Conservation (phyloP, 2,329 filamentous ascomycete genomes). For the Stachybotrys chartarum region DNA sequence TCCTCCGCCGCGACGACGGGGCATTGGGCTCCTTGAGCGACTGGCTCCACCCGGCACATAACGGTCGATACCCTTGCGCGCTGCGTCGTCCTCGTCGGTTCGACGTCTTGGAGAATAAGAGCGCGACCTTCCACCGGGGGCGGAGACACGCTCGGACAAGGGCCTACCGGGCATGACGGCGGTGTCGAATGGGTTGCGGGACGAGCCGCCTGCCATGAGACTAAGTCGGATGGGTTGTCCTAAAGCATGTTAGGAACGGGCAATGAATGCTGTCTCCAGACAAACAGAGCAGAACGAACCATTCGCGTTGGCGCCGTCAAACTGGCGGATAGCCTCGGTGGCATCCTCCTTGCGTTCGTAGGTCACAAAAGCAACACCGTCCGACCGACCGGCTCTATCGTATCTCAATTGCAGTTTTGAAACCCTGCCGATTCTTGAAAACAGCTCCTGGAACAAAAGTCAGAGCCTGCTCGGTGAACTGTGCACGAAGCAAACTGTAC, state of each 20-base stretch:
- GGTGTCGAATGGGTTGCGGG: constrained; percentile 50
- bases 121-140: constrained; percentile 51
- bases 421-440: constrained; percentile 69
- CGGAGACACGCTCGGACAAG: constrained; percentile 54
- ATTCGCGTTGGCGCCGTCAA: constrained; percentile 85
- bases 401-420: constrained; percentile 65
- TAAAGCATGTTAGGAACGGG: constrained; percentile 14
- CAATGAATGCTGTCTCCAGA: background rate
- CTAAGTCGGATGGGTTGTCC: constrained; percentile 75
- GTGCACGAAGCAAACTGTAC: constrained; percentile 34
- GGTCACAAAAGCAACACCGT: constrained; percentile 77
- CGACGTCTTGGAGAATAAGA: constrained; percentile 47
- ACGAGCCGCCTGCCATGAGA: constrained; percentile 47
- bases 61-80: constrained; percentile 65
- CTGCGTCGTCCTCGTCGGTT: constrained; percentile 48
- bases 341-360: constrained; percentile 69
- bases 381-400: constrained; percentile 81
- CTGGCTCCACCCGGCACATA: constrained; percentile 59
- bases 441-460: constrained; percentile 58
- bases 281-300: constrained; percentile 31
- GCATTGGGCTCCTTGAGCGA: constrained; percentile 54
- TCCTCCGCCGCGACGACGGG: constrained; percentile 37
- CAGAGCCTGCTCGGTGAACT: constrained; percentile 10
- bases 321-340: constrained; percentile 66
- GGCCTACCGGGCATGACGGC: constrained; percentile 49